Evolutionary conservation across 441 rosid genomes (phyloP).

Genomic region (Pelargonium australe): DNA sequence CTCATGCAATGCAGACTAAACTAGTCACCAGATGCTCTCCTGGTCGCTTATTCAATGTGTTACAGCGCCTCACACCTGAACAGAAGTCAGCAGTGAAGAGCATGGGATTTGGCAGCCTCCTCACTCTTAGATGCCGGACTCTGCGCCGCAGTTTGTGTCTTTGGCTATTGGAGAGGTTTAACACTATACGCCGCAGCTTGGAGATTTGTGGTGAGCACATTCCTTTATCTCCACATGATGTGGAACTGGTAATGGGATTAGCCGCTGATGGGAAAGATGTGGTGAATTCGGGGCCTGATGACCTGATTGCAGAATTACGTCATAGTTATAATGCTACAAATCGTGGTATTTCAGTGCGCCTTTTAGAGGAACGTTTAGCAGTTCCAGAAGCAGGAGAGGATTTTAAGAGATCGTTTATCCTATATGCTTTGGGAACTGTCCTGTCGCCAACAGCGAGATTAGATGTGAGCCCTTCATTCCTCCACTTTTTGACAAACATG

Average conservation of each 20-base stretch:
- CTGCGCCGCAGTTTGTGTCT: conserved; percentile 45
- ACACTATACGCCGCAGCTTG: conserved; percentile 29
- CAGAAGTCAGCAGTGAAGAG: conserved; percentile 37
- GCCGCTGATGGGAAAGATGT: conserved; percentile 44
- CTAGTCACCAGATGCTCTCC: conserved; percentile 48
- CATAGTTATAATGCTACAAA: conserved; percentile 40
- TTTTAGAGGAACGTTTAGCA: conserved; percentile 34
- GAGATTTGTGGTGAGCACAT: conserved; percentile 35
- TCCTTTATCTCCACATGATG: conserved; percentile 35
- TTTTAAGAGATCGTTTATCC: conserved; percentile 41
- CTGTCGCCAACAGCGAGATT: conserved; percentile 43
- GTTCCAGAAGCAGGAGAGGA: conserved; percentile 41
- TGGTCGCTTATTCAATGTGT: conserved; percentile 42
- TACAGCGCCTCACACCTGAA: conserved; percentile 34
- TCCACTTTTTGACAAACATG: conserved; percentile 40
- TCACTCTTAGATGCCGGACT: conserved; percentile 37
- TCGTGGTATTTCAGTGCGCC: conserved; percentile 44
- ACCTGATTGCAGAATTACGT: conserved; percentile 34
- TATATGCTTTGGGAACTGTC: conserved; percentile 43
- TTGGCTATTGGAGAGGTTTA: conserved; percentile 45
- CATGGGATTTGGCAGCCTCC: conserved; percentile 45
- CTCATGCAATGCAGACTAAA: conserved; percentile 31
- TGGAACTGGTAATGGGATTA: conserved; percentile 45
- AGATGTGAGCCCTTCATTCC: conserved; percentile 47
- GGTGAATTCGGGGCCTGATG: conserved; percentile 45